phyloP scores from a whole-genome alignment of 805 yeast genomes.

The Ogataea parapolymorpha region DNA sequence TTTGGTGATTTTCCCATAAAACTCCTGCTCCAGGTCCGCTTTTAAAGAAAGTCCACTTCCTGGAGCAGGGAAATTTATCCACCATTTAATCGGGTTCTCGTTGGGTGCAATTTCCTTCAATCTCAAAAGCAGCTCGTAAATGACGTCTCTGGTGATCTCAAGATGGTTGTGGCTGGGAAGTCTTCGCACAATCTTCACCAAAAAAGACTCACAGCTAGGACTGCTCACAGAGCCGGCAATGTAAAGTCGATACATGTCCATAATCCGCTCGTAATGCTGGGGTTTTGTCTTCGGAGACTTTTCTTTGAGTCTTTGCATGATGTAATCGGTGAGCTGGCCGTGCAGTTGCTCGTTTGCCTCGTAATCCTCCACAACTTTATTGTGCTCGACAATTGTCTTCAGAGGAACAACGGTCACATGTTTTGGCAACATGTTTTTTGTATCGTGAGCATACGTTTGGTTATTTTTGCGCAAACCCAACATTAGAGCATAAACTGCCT shows the following conservation, averaged over 20 bases:
- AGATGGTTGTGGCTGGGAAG: conserved; percentile 30
- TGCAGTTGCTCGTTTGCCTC: conserved; percentile 27
- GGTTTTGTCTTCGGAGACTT: conserved; percentile 20
- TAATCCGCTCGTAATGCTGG: conserved; percentile 33
- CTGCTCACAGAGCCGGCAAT: conserved; percentile 51
- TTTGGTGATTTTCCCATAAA: conserved; percentile 32
- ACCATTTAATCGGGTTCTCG: conserved; percentile 53
- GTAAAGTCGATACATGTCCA: conserved; percentile 51
- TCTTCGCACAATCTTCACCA: conserved; percentile 38
- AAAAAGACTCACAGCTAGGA: conserved; percentile 46
- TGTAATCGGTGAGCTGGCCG: conserved; percentile 24
- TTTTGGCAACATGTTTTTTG: conserved; percentile 30
- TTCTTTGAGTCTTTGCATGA: conserved; percentile 13
- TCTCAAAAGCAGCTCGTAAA: conserved; percentile 46
- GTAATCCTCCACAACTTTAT: conserved; percentile 29
- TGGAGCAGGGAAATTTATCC: conserved; percentile 45
- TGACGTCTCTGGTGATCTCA: conserved; percentile 51
- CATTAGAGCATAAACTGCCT: conserved; percentile 42
- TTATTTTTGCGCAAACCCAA: conserved; percentile 48
- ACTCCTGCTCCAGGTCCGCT: conserved; percentile 42
- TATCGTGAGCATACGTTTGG: conserved; percentile 32
- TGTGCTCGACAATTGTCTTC: conserved; percentile 33
- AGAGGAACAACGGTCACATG: conserved; percentile 45
- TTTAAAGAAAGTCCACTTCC: conserved; percentile 39
- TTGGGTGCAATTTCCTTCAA: conserved; percentile 27